A percentile compares a stretch with the other conserved stretches of the same genome.
phyloP scores from a whole-genome alignment of 164 flowering plant species.

The Houttuynia cordata region DNA sequence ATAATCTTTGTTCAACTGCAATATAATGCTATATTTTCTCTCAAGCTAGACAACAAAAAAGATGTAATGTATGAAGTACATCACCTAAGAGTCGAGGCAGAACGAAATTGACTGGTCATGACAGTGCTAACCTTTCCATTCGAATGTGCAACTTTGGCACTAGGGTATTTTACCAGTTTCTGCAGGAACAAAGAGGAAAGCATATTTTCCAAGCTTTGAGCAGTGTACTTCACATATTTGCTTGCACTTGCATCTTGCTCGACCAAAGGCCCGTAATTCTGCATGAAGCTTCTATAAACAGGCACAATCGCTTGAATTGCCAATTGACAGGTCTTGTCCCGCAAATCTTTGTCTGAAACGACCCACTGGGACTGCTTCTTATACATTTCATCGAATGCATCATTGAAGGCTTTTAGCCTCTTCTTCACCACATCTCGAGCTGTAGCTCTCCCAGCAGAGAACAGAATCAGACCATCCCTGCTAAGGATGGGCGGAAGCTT shows the following conservation, averaged over 20 bases:
- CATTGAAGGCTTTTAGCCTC: conserved; percentile 62
- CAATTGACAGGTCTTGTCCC: conserved; percentile 58
- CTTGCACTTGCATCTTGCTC: conserved; percentile 56
- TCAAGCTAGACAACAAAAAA: too few species aligned
- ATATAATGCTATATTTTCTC: too few species aligned
- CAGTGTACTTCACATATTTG: conserved; percentile 64
- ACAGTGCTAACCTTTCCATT: conserved; percentile 40
- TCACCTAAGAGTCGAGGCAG: conserved; percentile 34
- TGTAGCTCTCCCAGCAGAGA: conserved; percentile 84
- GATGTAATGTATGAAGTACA: too few species aligned
- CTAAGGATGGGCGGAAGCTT: conserved; percentile 66
- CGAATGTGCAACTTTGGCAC: conserved; percentile 36
- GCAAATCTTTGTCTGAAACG: conserved; percentile 50
- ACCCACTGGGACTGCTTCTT: conserved; percentile 72
- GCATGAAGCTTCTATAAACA: conserved; percentile 77
- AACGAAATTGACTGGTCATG: conserved; percentile 27
- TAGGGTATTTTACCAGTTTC: conserved; percentile 37
- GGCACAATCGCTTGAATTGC: conserved; percentile 69
- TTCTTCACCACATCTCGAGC: conserved; percentile 88
- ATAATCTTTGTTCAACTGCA: too few species aligned
- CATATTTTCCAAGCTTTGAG: conserved; percentile 59
- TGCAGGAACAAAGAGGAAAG: conserved; percentile 54
- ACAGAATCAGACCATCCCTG: conserved; percentile 67
- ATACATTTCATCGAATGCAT: conserved; percentile 67
- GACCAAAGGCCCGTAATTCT: conserved; percentile 73